Percentiles rank a stretch among this genome's conserved stretches.
Evolutionary conservation across 2,329 filamentous ascomycete genomes (phyloP).

Genomic region (Sclerotinia subarctica): DNA sequence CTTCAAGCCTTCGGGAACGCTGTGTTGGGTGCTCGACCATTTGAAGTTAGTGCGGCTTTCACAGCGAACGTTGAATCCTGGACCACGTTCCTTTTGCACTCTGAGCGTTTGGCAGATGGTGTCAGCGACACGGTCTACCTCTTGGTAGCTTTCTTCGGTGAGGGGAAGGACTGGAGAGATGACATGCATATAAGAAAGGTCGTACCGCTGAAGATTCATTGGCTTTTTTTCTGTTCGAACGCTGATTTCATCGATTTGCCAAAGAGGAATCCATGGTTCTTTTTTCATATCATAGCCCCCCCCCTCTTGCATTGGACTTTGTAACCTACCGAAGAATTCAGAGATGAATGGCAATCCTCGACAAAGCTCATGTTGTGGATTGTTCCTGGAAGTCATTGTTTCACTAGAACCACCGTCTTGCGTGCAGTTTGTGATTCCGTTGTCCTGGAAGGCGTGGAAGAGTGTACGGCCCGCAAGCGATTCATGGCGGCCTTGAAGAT

Average conservation of each 20-base stretch:
- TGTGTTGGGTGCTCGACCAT: neutral
- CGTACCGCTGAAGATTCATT: neutral
- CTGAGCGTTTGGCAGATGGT: neutral
- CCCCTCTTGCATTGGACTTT: neutral
- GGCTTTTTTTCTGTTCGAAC: neutral
- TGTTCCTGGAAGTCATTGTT: neutral
- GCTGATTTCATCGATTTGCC: neutral
- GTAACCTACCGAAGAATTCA: neutral
- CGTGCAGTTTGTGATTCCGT: neutral
- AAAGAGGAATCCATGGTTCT: neutral
- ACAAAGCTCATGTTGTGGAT: neutral
- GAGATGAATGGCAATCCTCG: neutral
- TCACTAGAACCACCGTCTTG: neutral
- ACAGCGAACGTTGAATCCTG: neutral
- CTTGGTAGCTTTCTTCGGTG: neutral
- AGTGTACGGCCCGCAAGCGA: neutral
- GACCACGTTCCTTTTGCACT: neutral
- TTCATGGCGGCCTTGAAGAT: neutral
- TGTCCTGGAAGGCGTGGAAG: neutral
- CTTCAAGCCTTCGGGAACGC: neutral
- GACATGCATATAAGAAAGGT: no score
- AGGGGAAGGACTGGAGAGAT: neutral
- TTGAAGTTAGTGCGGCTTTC: neutral
- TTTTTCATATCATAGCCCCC: no score
- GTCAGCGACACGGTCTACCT: neutral